These are phyloP conservation scores for Dillenia turbinata DNA, from an alignment of 164 flowering plant species.

Conservation along the genomic window DNA sequence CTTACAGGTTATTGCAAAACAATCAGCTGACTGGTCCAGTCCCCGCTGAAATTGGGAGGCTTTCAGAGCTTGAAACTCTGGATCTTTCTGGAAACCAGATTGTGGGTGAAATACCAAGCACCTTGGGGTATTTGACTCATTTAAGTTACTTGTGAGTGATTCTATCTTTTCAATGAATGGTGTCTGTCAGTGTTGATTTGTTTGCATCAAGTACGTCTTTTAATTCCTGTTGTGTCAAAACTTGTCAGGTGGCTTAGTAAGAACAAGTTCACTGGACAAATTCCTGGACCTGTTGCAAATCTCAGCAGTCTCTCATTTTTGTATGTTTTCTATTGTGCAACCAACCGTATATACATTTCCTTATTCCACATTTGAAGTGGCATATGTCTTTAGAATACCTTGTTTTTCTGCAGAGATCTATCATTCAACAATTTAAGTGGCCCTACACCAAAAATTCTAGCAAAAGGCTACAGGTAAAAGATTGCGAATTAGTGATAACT, in stretches of 20 bases:
- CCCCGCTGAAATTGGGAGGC: conserved; percentile 81
- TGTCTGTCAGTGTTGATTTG: neutral
- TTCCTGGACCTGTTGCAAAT: conserved; percentile 68
- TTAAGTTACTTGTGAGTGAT: conserved; percentile 80
- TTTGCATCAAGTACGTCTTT: neutral
- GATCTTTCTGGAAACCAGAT: conserved; percentile 88
- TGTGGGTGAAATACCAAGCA: conserved; percentile 74
- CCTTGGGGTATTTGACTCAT: conserved; percentile 64
- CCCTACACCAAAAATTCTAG: conserved; percentile 69
- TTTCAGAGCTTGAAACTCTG: conserved; percentile 66
- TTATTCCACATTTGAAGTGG: no score
- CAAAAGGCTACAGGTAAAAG: conserved; percentile 82
- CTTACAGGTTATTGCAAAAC: conserved; percentile 77
- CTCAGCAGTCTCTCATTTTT: conserved; percentile 85
- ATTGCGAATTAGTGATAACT: neutral
- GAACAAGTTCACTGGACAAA: conserved; percentile 71
- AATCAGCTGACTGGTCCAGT: conserved; percentile 71
- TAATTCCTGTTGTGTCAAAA: conserved; percentile 13
- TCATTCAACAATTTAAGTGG: conserved; percentile 93
- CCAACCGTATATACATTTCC: conserved; percentile 2
- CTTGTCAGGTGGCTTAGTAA: conserved; percentile 73
- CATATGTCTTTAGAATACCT: no score
- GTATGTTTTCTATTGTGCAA: conserved; percentile 45
- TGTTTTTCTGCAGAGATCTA: conserved; percentile 56
- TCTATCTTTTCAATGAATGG: neutral